These are phyloP conservation scores for Hypoxylon trugodes DNA, from an alignment of 495 filamentous ascomycete genomes.

Conservation along the genomic window DNA sequence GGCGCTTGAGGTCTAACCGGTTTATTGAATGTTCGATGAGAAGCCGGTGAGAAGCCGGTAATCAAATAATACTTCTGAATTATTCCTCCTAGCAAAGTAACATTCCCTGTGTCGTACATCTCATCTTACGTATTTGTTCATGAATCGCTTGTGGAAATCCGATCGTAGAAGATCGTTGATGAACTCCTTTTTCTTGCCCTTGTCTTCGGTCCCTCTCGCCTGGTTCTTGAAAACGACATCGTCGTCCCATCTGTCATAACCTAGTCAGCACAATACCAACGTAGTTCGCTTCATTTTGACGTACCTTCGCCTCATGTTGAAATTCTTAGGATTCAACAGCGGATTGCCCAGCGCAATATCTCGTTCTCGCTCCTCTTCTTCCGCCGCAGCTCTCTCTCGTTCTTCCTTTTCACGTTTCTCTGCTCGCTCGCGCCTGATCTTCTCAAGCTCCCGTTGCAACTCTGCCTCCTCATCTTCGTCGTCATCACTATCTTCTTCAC, in stretches of 20 bases:
- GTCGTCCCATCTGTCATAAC: conserved; percentile 82
- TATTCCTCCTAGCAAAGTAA: not conserved
- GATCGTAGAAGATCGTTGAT: conserved; percentile 95
- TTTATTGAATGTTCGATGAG: not conserved
- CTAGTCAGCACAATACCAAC: conserved; percentile 43
- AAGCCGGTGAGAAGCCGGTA: not conserved
- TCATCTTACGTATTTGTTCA: conserved; percentile 72
- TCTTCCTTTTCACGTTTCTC: conserved; percentile 90
- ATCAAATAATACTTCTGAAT: not conserved
- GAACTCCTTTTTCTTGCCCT: conserved; percentile 90
- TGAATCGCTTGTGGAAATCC: conserved; percentile 97
- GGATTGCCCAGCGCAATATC: conserved; percentile 95
- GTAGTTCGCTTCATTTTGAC: not conserved
- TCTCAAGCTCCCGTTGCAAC: conserved; percentile 89
- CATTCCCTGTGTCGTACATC: conserved; percentile 19
- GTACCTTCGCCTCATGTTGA: conserved; percentile 72
- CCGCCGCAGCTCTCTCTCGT: conserved; percentile 75
- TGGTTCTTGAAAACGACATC: conserved; percentile 99
- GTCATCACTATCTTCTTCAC: conserved; percentile 77
- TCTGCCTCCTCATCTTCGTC: conserved; percentile 92
- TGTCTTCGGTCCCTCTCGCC: conserved; percentile 91
- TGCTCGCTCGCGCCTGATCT: conserved; percentile 89
- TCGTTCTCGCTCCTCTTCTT: conserved; percentile 82
- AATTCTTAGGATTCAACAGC: conserved; percentile 80
- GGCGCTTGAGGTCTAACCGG: too few species aligned